These are phyloP conservation scores for Themeda triandra DNA, from an alignment of 176 grass and related monocot genomes.

Conservation along the genomic window DNA sequence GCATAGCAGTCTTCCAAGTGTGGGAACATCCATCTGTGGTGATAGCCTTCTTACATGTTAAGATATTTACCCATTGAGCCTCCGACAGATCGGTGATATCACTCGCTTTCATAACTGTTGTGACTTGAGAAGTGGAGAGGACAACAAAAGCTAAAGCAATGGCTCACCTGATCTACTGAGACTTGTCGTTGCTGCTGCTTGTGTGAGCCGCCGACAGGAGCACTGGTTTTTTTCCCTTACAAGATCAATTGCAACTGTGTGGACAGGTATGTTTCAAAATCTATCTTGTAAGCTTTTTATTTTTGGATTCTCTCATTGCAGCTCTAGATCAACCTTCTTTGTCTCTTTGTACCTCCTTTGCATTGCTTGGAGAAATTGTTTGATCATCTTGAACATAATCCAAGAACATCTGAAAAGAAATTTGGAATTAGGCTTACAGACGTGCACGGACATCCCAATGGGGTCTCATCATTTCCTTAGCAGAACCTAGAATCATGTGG, in stretches of 20 bases:
- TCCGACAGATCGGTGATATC: conserved; percentile 26
- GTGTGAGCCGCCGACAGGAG: not conserved
- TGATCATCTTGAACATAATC: not conserved
- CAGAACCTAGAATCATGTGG: conserved; percentile 27
- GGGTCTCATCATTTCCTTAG: conserved; percentile 23
- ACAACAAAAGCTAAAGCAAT: conserved; percentile 29
- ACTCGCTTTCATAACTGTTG: conserved; percentile 33
- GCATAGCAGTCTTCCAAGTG: conserved; percentile 41
- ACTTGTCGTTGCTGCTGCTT: not conserved
- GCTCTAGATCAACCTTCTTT: not conserved
- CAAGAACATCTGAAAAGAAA: not conserved
- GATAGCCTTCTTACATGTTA: conserved; percentile 27
- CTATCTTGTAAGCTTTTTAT: not conserved
- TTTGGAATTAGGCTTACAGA: conserved; percentile 10
- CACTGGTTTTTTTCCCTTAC: not conserved
- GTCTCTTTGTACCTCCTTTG: not conserved
- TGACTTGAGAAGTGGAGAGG: conserved; percentile 31
- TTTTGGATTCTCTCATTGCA: not conserved
- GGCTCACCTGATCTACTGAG: conserved; percentile 12
- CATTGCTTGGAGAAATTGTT: not conserved
- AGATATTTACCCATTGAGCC: conserved; percentile 28
- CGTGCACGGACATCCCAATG: not conserved
- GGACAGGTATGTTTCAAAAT: conserved; percentile 26
- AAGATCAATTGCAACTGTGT: conserved; percentile 26
- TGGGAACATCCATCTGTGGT: conserved; percentile 27